Conservation (phyloP, 495 filamentous ascomycete species). For the Alectoria sarmentosa region DNA sequence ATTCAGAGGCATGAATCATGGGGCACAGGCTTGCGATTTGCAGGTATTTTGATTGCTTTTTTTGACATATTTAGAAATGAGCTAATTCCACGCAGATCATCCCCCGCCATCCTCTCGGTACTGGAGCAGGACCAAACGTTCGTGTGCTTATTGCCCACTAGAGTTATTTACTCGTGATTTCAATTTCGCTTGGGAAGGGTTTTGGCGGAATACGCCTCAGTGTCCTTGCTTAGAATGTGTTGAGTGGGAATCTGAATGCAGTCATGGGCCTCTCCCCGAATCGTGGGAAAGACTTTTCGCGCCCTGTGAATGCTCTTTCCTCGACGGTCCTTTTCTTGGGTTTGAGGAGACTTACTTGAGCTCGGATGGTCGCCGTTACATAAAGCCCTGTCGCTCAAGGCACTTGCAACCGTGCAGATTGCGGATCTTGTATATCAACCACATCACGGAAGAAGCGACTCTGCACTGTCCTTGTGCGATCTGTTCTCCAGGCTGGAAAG, state of each 20-base stretch:
- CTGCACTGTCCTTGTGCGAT: not conserved
- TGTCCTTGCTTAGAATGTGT: not conserved
- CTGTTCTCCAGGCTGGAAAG: slow-evolving; percentile 1
- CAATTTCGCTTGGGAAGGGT: not conserved
- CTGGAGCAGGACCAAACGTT: not conserved
- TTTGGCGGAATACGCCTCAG: not conserved
- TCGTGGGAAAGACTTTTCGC: slow-evolving; percentile 1
- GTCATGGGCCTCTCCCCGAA: not conserved
- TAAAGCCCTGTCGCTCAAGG: not conserved
- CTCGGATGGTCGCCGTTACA: not conserved
- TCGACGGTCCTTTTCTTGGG: not conserved
- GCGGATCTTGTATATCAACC: not conserved
- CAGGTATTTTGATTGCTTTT: not conserved
- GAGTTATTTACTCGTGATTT: not conserved
- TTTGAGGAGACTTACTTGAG: not conserved
- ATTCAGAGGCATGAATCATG: not conserved
- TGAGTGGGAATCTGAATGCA: not conserved
- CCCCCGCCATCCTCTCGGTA: not conserved
- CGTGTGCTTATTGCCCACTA: not conserved
- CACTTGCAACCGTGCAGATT: not conserved
- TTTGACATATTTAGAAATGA: not conserved
- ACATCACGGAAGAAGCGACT: not conserved
- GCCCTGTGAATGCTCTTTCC: not conserved
- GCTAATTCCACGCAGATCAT: not conserved
- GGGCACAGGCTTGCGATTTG: not conserved